Conservation (phyloP, 805 yeast species). For the Starmera amethionina region DNA sequence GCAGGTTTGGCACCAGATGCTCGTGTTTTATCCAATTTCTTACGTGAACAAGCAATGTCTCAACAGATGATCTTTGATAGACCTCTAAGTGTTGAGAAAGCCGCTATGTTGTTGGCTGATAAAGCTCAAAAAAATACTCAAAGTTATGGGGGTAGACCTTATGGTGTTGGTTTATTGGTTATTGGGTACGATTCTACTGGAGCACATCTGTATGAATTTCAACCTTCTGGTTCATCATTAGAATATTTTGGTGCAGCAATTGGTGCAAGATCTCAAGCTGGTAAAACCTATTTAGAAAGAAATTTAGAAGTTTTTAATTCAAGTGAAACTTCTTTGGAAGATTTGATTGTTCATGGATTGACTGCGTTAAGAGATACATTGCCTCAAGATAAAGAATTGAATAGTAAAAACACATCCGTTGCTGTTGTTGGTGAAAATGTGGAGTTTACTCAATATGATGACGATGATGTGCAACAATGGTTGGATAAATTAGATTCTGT, state of each 20-base stretch:
- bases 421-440: conserved; percentile 84
- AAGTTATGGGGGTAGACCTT: conserved; percentile 92
- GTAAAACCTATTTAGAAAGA: conserved; percentile 90
- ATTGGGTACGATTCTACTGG: conserved; percentile 92
- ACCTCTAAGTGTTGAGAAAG: conserved; percentile 73
- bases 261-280: conserved; percentile 98
- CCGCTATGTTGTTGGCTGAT: conserved; percentile 82
- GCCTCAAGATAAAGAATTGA: conserved; percentile 89
- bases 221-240: conserved; percentile 88
- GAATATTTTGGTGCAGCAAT: conserved; percentile 92
- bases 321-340: conserved; percentile 45
- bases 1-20: conserved; percentile 99
- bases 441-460: conserved; percentile 72
- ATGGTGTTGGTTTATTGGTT: conserved; percentile 90
- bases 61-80: conserved; percentile 79
- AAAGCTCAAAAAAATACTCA: conserved; percentile 97
- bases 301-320: conserved; percentile 55
- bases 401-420: conserved; percentile 73
- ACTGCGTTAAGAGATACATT: conserved; percentile 89
- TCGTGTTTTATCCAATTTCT: conserved; percentile 77
- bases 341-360: conserved; percentile 76
- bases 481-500: conserved; percentile 63
- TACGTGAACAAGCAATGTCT: conserved; percentile 87
- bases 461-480: conserved; percentile 77
- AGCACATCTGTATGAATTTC: conserved; percentile 89